Percentiles rank a stretch among this genome's conserved stretches.
Conservation (phyloP, 108 stramenopile species). For the Cyclotella choctawhatcheeana region DNA sequence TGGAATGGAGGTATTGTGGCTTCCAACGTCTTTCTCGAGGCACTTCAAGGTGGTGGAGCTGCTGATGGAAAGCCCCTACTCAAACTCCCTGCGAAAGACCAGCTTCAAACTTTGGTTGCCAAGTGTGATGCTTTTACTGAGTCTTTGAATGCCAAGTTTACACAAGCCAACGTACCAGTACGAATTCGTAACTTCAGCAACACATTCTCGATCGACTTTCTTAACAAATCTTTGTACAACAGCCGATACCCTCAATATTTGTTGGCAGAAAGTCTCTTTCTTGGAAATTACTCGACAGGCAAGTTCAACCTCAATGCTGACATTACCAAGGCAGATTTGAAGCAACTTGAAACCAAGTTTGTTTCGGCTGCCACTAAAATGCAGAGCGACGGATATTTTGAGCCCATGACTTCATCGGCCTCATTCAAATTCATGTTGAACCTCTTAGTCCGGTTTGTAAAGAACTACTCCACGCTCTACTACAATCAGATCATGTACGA, state of each 20-base stretch:
- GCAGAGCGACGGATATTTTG: constrained; percentile 58
- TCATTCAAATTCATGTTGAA: constrained; percentile 22
- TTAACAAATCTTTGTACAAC: constrained; percentile 55
- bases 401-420: constrained; percentile 28
- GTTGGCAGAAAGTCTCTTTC: constrained; percentile 57
- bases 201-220: constrained; percentile 57
- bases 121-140: constrained; percentile 51
- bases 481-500: constrained; percentile 60
- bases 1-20: constrained; percentile 67
- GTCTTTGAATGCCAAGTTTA: constrained; percentile 36
- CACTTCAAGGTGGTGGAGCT: constrained; percentile 22
- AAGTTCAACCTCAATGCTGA: constrained; percentile 63
- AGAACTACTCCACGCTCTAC: constrained; percentile 40
- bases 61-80: constrained; percentile 15
- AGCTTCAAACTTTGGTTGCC: constrained; percentile 35
- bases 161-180: constrained; percentile 33
- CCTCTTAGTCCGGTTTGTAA: constrained; percentile 36
- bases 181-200: constrained; percentile 65
- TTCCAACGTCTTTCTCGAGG: constrained; percentile 60
- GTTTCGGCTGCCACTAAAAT: constrained; percentile 52
- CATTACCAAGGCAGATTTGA: constrained; percentile 36
- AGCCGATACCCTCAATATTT: constrained; percentile 60
- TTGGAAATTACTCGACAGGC: constrained; percentile 65
- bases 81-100: constrained; percentile 21
- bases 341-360: constrained; percentile 48